Evolutionary conservation across 305 asterid genomes (phyloP).

Genomic region (Fraxinus platypoda): DNA sequence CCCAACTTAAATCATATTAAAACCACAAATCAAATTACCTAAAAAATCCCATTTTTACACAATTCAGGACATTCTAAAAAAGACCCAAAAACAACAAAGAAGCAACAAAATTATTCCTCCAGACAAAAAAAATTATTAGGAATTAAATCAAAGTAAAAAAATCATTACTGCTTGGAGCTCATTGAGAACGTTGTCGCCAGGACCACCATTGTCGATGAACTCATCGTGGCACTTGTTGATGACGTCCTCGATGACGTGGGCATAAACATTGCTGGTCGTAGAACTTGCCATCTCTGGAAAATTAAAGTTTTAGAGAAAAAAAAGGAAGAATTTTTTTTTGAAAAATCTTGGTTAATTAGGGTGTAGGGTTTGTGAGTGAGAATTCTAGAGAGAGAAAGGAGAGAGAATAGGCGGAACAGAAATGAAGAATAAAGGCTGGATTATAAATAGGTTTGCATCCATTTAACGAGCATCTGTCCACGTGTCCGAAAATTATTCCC

Average conservation of each 20-base stretch:
- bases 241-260: constrained; percentile 87
- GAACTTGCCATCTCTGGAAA: constrained; percentile 59
- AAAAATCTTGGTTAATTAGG: constrained; percentile 3
- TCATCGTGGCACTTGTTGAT: constrained; percentile 87
- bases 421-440: constrained; percentile 47
- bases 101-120: neutral
- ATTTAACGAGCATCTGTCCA: constrained; percentile 15
- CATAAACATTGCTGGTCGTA: constrained; percentile 71
- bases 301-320: neutral
- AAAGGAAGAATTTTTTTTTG: neutral
- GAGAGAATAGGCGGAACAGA: constrained; percentile 50
- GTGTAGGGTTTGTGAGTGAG: constrained; percentile 33
- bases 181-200: constrained; percentile 73
- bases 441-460: constrained; percentile 98
- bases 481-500: neutral
- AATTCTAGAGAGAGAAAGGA: constrained; percentile 16
- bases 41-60: neutral
- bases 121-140: neutral
- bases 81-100: constrained; percentile 24
- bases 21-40: neutral
- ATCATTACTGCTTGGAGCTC: constrained; percentile 85
- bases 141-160: neutral
- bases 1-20: constrained; percentile 12
- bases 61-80: neutral
- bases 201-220: constrained; percentile 70